These are phyloP conservation scores for Kuraishia capsulata DNA, from an alignment of 805 yeast genomes.

Conservation along the genomic window DNA sequence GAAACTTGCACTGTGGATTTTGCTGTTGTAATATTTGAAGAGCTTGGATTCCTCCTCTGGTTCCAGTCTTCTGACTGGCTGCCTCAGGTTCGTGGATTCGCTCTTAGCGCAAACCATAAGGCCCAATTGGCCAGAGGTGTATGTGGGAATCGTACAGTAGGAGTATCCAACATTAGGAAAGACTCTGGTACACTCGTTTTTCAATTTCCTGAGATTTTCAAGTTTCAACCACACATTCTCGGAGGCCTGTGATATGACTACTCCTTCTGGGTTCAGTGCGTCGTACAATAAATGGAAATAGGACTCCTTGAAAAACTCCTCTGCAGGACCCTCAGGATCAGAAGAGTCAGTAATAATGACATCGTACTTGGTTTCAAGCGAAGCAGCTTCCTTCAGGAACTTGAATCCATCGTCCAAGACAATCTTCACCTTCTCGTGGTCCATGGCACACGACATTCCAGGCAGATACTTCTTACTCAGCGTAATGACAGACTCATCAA, in stretches of 20 bases:
- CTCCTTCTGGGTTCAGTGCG: constrained; percentile 92
- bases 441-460: constrained; percentile 72
- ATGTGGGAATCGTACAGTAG: constrained; percentile 89
- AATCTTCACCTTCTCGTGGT: constrained; percentile 83
- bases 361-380: constrained; percentile 60
- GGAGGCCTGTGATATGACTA: constrained; percentile 79
- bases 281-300: constrained; percentile 77
- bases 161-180: constrained; percentile 92
- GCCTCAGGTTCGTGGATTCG: constrained; percentile 47
- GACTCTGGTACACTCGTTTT: constrained; percentile 70
- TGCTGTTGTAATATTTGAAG: constrained; percentile 75
- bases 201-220: constrained; percentile 72
- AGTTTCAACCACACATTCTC: constrained; percentile 93
- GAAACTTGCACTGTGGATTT: constrained; percentile 82
- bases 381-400: constrained; percentile 71
- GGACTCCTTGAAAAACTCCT: constrained; percentile 82
- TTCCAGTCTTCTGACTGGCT: constrained; percentile 59
- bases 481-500: constrained; percentile 87
- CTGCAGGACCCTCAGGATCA: constrained; percentile 99
- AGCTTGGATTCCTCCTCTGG: constrained; percentile 53
- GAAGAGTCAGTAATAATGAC: constrained; percentile 96
- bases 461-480: constrained; percentile 85
- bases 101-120: constrained; percentile 93
- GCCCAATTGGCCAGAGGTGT: constrained; percentile 97
- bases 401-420: constrained; percentile 98